Base-by-base conservation (phyloP, 2,329 filamentous ascomycete species). In the Aspergillus novoparasiticus region DNA sequence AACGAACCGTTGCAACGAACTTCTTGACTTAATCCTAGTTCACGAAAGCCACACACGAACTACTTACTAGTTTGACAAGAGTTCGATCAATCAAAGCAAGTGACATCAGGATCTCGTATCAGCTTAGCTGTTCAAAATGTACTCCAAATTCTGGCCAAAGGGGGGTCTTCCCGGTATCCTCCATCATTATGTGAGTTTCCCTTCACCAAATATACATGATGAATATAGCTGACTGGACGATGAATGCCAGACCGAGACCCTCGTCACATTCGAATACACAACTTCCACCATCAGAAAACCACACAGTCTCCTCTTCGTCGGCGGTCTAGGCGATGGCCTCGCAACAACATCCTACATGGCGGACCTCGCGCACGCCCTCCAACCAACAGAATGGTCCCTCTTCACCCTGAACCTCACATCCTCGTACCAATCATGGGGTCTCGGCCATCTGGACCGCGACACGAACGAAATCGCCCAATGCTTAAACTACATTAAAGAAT, bases 241-340 rank as follows among this genome's bases (percentile, higher is more conserved):
- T 26, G 58, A 71, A 30, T 48, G 3, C n/a, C 21, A 75, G 70
- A 73, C 69, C 8, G 72, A 76, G 59, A 70, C 71, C 36, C 75
- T 82, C 5, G 73, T 78, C 50, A 74, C 78, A 9, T 82, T 81
- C 67, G 79, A 81, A 71, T 80, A 78, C 62, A 72, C 72, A 6
- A 63, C 66, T 57, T 64, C 58, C 45, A 50, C 71, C 32, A 56
- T 69, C 64, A 65, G 62, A 32, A 79, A 80, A 66, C 77, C 76
- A 11, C 71, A 86, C 74, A 85, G 82, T 21, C 74, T 89, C 57
- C 72, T 89, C 68, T 88, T 85, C 76, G 77, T 89, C 57, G 86
- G 84, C 64, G 87, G 87, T 46, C 80, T 89, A 23, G 81, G 79
- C 58, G 87, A 89, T 74, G 86, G 84, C 50, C 79, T 86, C 59